A percentile compares a stretch with the other conserved stretches of the same genome.
phyloP scores from a whole-genome alignment of 768 basidiomycete species.

The Lactarius pseudohatsudake region DNA sequence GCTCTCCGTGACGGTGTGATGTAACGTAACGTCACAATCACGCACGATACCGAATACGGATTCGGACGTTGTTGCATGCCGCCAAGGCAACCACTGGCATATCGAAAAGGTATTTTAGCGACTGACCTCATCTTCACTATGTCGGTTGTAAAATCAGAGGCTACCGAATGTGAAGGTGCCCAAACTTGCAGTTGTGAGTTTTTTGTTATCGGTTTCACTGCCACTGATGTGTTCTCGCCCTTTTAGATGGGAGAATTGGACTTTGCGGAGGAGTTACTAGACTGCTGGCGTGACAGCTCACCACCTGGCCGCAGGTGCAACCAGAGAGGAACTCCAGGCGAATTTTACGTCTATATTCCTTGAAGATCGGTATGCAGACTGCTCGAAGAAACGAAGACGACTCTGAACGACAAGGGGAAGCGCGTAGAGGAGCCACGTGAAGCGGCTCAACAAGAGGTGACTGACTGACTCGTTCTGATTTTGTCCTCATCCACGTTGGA shows the following conservation, averaged over 20 bases:
- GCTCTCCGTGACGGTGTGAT: background rate
- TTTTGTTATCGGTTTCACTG: background rate
- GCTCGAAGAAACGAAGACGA: background rate
- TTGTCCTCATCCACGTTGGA: no score
- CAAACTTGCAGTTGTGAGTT: background rate
- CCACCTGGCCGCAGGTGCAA: background rate
- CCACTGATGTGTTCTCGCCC: background rate
- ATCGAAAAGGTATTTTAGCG: background rate
- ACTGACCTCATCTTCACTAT: no score
- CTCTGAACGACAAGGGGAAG: background rate
- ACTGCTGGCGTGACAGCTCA: background rate
- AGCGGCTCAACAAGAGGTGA: background rate
- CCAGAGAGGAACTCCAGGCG: background rate
- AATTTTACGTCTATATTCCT: background rate
- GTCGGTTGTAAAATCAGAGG: no score
- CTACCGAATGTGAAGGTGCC: background rate
- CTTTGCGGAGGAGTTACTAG: background rate
- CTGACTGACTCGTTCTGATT: background rate
- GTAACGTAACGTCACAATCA: no score
- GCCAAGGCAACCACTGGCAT: no score
- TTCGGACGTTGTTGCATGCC: no score
- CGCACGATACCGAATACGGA: no score
- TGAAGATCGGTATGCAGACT: background rate
- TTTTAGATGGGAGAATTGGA: slow-evolving; percentile 1
- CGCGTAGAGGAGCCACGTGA: background rate